Conservation (phyloP, 768 basidiomycete species). For the Antrodiella citrinella region DNA sequence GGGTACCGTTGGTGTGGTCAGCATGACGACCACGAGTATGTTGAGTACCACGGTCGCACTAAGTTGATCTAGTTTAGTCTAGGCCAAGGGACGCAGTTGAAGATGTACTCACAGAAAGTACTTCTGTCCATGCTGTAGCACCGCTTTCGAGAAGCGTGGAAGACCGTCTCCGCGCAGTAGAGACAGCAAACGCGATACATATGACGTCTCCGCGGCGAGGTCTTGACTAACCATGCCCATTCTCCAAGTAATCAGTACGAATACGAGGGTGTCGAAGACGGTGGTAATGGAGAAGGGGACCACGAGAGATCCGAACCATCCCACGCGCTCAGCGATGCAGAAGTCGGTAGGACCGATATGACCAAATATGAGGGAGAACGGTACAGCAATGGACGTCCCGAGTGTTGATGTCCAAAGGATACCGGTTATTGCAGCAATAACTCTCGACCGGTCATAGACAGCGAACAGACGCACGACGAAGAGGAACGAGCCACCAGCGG, state of each 20-base stretch:
- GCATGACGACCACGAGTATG: constrained; percentile 16
- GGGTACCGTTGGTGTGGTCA: constrained; percentile 13
- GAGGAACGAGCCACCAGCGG: not conserved
- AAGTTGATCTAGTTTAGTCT: too few relatives aligned
- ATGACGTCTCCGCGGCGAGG: not conserved
- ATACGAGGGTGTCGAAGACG: not conserved
- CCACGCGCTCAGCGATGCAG: not conserved
- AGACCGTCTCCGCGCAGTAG: not conserved
- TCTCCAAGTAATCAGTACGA: not conserved
- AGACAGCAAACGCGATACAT: not conserved
- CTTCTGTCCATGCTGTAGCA: not conserved
- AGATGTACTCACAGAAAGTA: not conserved
- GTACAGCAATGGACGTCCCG: not conserved
- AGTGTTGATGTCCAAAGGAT: not conserved
- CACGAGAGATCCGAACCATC: not conserved
- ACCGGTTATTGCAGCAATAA: not conserved
- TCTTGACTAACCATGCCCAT: not conserved
- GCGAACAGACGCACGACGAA: not conserved
- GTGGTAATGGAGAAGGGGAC: not conserved
- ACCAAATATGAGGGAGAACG: not conserved
- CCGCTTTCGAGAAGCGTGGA: not conserved
- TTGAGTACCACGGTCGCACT: constrained; percentile 28
- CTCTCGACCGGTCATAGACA: not conserved
- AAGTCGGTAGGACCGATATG: not conserved
- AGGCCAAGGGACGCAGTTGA: too few relatives aligned